Conservation (phyloP, 2,329 filamentous ascomycete species). For the Simplicillium aogashimaense region DNA sequence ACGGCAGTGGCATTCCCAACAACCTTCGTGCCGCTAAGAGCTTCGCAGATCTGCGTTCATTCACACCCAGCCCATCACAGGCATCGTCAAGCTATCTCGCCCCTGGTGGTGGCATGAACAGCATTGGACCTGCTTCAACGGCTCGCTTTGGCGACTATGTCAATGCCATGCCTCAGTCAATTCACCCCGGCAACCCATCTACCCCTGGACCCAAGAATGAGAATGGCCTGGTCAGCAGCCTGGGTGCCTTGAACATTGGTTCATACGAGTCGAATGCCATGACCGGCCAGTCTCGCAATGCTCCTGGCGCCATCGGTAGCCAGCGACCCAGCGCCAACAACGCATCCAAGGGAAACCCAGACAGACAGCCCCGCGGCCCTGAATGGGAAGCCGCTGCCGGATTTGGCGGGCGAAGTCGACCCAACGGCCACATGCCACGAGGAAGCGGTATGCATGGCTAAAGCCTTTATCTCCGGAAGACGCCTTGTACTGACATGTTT, state of each 20-base stretch:
- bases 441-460: conserved; percentile 44
- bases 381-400: conserved; percentile 48
- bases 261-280: conserved; percentile 35
- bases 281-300: conserved; percentile 28
- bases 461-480: conserved; percentile 2
- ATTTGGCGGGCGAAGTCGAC: conserved; percentile 42
- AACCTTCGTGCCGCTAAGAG: conserved; percentile 92
- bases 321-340: conserved; percentile 43
- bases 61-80: conserved; percentile 89
- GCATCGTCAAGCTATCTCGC: conserved; percentile 65
- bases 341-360: conserved; percentile 37
- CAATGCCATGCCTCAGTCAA: conserved; percentile 23
- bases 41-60: conserved; percentile 89
- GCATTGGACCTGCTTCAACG: conserved; percentile 30
- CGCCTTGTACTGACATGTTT: not conserved
- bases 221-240: conserved; percentile 33
- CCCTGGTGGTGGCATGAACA: conserved; percentile 38
- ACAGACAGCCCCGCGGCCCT: conserved; percentile 54
- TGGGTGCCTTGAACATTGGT: conserved; percentile 41
- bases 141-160: conserved; percentile 38
- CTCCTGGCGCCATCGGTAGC: conserved; percentile 55
- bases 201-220: conserved; percentile 29
- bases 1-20: conserved; percentile 52
- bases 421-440: conserved; percentile 52
- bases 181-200: conserved; percentile 22